Evolutionary conservation across 208 protist species (phyloP).

Genomic region (Blastocrithidia nonstop): DNA sequence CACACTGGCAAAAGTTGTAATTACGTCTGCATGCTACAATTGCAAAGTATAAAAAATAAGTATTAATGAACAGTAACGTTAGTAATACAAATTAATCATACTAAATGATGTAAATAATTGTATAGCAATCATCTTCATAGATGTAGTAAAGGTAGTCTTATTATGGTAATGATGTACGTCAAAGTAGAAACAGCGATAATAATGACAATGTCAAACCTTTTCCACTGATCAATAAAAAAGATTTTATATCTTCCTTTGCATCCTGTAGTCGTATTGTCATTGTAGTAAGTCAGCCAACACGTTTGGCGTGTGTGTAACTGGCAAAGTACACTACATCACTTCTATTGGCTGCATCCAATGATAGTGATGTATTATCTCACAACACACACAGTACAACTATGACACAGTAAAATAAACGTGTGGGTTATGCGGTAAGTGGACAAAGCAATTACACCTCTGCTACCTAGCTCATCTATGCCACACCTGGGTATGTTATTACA

Average conservation of each 20-base stretch:
- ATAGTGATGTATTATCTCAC: not conserved
- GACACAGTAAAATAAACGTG: conserved; percentile 14
- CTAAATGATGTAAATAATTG: not conserved
- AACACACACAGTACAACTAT: not conserved
- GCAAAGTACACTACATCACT: conserved; percentile 24
- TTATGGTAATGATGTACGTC: too few relatives aligned
- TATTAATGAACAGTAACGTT: not conserved
- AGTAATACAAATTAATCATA: conserved; percentile 1
- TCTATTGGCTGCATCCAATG: not conserved
- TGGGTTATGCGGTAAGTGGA: conserved; percentile 62
- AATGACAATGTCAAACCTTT: conserved; percentile 2
- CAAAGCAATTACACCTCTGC: conserved; percentile 18
- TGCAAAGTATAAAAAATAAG: conserved; percentile 5
- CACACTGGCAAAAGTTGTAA: conserved; percentile 41
- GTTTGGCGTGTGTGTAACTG: conserved; percentile 49
- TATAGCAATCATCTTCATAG: not conserved
- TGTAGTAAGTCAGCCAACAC: conserved; percentile 70
- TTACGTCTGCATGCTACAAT: conserved; percentile 10
- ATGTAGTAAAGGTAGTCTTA: too few relatives aligned
- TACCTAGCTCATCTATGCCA: conserved; percentile 69
- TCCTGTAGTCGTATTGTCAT: conserved; percentile 37
- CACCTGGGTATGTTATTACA: conserved; percentile 49
- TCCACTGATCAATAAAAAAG: conserved; percentile 6
- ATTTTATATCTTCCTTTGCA: conserved; percentile 21
- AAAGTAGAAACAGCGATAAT: conserved; percentile 1